These are phyloP conservation scores for Starmerella floricola DNA, from an alignment of 805 yeast genomes.

Conservation along the genomic window DNA sequence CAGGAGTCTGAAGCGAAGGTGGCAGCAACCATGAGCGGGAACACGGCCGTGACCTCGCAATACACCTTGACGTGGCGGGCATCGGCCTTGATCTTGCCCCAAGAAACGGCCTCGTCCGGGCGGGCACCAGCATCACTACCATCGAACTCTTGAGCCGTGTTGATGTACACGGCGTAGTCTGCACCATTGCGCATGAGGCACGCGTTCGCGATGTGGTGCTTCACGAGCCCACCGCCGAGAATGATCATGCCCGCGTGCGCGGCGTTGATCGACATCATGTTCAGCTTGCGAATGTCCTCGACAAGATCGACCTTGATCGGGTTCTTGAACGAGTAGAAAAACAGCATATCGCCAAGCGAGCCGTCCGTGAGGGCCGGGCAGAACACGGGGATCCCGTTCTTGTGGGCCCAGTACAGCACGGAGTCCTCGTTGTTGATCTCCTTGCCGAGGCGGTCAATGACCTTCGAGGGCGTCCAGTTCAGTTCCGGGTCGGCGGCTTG, in stretches of 20 bases:
- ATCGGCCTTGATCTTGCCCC: conserved; percentile 97
- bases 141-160: conserved; percentile 97
- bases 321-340: conserved; percentile 92
- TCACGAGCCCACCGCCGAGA: conserved; percentile 90
- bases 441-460: conserved; percentile 86
- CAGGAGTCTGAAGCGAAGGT: conserved; percentile 36
- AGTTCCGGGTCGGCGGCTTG: conserved; percentile 50
- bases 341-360: conserved; percentile 96
- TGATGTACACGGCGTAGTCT: conserved; percentile 91
- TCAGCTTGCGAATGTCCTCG: conserved; percentile 81
- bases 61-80: conserved; percentile 86
- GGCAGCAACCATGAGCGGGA: conserved; percentile 95
- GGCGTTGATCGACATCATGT: conserved; percentile 92
- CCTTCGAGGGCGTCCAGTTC: conserved; percentile 81
- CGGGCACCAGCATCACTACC: conserved; percentile 99
- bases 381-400: conserved; percentile 88
- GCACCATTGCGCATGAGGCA: conserved; percentile 99
- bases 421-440: conserved; percentile 90
- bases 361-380: conserved; percentile 98
- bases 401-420: conserved; percentile 95
- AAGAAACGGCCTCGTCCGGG: conserved; percentile 96
- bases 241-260: conserved; percentile 89
- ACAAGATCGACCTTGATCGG: conserved; percentile 87
- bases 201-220: conserved; percentile 96
- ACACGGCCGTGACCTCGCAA: conserved; percentile 88